These are phyloP conservation scores for barrel medic (Medicago truncatula) DNA, from an alignment of 306 rosid species.

Conservation along the genomic window MtrunA17r5.0-ANR NC_053045.1:49708501-49709000, in stretches of 20 bases:
- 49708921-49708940: constrained; percentile 78
- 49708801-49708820: constrained; percentile 95
- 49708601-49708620: constrained; percentile 75
- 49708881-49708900: constrained; percentile 83
- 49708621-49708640: constrained; percentile 62
- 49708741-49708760: constrained; percentile 88
- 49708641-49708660: constrained; percentile 65
- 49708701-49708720: constrained; percentile 98
- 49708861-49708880: constrained; percentile 81
- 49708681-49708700: constrained; percentile 93
- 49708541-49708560: constrained; percentile 48
- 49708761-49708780: constrained; percentile 72
- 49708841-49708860: constrained; percentile 69
- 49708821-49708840: constrained; percentile 80
- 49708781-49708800: constrained; percentile 94
- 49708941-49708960: constrained; percentile 63
- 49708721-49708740: constrained; percentile 79
- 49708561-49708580: constrained; percentile 61
- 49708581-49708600: constrained; percentile 79
- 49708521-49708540: background rate
- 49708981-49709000: constrained; percentile 58
- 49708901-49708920: constrained; percentile 78
- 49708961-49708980: constrained; percentile 67
- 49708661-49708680: constrained; percentile 78
- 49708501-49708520: background rate